These are phyloP conservation scores for Berberis thunbergii DNA, from an alignment of 164 flowering plant species.

Conservation along the genomic window DNA sequence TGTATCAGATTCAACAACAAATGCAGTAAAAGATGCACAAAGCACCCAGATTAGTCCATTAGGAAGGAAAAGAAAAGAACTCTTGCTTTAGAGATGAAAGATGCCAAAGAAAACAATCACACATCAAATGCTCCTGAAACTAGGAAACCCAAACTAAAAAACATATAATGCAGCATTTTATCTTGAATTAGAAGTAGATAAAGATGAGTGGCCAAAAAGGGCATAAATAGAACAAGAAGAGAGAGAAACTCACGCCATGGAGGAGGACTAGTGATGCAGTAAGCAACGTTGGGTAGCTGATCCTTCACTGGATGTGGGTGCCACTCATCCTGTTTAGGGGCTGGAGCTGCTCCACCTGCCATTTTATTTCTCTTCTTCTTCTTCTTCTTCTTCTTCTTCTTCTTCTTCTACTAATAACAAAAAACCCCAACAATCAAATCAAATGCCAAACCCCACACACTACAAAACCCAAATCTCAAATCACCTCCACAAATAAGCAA, in stretches of 20 bases:
- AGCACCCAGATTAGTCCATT: no score
- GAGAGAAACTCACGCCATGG: conserved; percentile 65
- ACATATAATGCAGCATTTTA: background rate
- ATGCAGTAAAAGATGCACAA: no score
- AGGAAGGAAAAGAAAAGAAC: no score
- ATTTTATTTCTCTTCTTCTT: conserved; percentile 11
- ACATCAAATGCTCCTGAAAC: no score
- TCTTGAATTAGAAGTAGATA: background rate
- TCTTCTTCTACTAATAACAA: conserved; percentile 2
- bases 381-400: conserved; percentile 8
- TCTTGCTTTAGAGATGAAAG: no score
- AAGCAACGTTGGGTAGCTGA: conserved; percentile 60
- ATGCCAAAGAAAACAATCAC: no score
- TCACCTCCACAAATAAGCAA: background rate
- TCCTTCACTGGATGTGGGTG: conserved; percentile 71
- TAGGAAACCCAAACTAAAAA: no score
- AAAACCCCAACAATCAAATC: background rate
- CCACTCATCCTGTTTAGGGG: conserved; percentile 57
- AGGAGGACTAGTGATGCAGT: conserved; percentile 78
- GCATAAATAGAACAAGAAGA: background rate
- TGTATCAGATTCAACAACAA: no score
- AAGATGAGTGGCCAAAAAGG: background rate
- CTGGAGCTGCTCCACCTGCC: conserved; percentile 55
- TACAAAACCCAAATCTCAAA: conserved; percentile 15
- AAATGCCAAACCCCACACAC: conserved; percentile 5